Percentiles rank a stretch among this genome's conserved stretches.
phyloP scores from a whole-genome alignment of 495 filamentous ascomycete genomes.

The Clavariopsis aquatica region DNA sequence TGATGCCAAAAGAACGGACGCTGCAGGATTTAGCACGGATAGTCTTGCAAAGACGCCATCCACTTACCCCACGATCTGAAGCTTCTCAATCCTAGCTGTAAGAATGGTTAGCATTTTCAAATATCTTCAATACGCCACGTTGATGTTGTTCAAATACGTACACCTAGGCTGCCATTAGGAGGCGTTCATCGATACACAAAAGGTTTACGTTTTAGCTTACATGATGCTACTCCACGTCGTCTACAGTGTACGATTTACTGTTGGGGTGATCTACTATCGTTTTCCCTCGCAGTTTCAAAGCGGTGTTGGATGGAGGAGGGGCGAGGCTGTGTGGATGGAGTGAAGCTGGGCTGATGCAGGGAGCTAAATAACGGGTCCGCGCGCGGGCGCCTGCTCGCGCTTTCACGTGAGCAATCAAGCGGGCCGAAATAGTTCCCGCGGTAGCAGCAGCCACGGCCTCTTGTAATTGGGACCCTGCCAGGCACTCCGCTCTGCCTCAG shows the following conservation, averaged over 20 bases:
- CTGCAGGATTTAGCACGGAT: constrained; percentile 46
- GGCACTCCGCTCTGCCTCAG: no score
- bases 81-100: constrained; percentile 78
- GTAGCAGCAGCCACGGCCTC: no score
- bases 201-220: not conserved
- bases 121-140: not conserved
- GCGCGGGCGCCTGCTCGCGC: not conserved
- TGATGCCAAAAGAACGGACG: constrained; percentile 88
- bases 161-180: constrained; percentile 6
- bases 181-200: not conserved
- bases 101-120: constrained; percentile 10
- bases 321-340: not conserved
- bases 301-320: not conserved
- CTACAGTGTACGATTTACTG: not conserved
- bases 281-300: not conserved
- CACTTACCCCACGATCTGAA: constrained; percentile 75
- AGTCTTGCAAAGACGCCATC: not conserved
- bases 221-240: not conserved
- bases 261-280: not conserved
- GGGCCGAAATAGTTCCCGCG: not conserved
- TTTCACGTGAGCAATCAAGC: not conserved
- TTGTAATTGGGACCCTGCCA: no score
- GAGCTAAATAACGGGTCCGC: not conserved
- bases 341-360: not conserved
- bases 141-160: constrained; percentile 9